A percentile compares a stretch with the other conserved stretches of the same genome.
Evolutionary conservation across 1,139 yeast genomes (phyloP).

Genomic region (Hansenula sp.): DNA sequence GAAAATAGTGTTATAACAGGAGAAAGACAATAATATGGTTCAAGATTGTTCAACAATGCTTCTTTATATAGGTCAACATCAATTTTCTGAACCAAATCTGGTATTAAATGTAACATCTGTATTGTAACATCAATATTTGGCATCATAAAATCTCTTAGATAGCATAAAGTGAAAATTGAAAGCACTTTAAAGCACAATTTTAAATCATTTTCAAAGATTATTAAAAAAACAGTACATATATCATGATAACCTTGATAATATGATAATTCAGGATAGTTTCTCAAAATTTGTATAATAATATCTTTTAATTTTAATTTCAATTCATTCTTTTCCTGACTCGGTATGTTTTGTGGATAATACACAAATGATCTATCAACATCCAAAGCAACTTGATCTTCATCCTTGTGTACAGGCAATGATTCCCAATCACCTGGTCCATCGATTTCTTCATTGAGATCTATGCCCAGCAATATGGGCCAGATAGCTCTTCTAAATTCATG

Average conservation of each 20-base stretch:
- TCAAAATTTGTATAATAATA: conserved; percentile 51
- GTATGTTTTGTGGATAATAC: conserved; percentile 25
- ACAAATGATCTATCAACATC: conserved; percentile 76
- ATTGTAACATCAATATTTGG: conserved; percentile 62
- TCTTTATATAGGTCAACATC: conserved; percentile 50
- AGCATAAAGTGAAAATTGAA: conserved; percentile 54
- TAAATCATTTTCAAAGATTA: conserved; percentile 47
- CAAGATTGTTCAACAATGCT: conserved; percentile 41
- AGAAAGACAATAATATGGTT: conserved; percentile 66
- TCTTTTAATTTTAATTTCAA: conserved; percentile 39
- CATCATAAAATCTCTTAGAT: conserved; percentile 83
- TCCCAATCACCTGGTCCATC: conserved; percentile 9
- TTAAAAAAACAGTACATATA: conserved; percentile 63
- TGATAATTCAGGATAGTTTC: conserved; percentile 55
- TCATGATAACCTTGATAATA: conserved; percentile 97
- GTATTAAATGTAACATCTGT: conserved; percentile 60
- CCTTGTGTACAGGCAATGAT: conserved; percentile 45
- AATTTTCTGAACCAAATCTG: conserved; percentile 46
- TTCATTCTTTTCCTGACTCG: conserved; percentile 16
- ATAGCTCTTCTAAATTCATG: conserved; percentile 35
- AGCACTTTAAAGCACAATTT: conserved; percentile 34
- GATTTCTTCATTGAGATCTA: conserved; percentile 6
- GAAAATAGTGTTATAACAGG: conserved; percentile 74
- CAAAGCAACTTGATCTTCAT: conserved; percentile 72
- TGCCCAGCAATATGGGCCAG: conserved; percentile 45